Conservation (phyloP, 2,329 filamentous ascomycete genomes). For the Fusarium bulbicola region DNA sequence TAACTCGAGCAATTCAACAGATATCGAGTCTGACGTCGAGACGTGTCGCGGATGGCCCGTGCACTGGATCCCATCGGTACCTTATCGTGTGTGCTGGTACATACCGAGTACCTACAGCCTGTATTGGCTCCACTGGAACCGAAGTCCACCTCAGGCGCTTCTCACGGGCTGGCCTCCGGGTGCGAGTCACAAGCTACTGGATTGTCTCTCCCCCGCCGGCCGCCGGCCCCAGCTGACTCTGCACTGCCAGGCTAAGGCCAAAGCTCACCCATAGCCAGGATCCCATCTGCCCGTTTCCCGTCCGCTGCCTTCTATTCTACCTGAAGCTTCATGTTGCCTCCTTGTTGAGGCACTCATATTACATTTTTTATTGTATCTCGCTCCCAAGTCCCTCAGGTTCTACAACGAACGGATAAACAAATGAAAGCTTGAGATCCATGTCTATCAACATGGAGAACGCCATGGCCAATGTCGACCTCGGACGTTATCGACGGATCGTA, state of each 20-base stretch:
- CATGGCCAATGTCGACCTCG: slow-evolving; percentile 72
- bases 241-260: slow-evolving; percentile 5
- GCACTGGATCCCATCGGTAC: not conserved
- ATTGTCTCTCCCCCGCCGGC: slow-evolving; percentile 10
- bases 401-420: not conserved
- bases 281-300: slow-evolving; percentile 7
- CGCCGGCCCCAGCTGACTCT: slow-evolving; percentile 37
- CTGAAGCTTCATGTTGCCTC: slow-evolving; percentile 21
- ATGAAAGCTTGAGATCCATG: slow-evolving; percentile 24
- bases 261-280: slow-evolving; percentile 6
- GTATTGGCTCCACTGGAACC: slow-evolving; percentile 15
- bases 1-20: slow-evolving; percentile 2
- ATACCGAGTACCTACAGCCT: not conserved
- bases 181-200: slow-evolving; percentile 31
- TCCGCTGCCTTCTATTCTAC: slow-evolving; percentile 10
- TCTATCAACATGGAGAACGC: slow-evolving; percentile 46
- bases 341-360: slow-evolving; percentile 2
- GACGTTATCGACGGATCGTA: slow-evolving; percentile 81
- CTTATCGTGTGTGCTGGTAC: slow-evolving; percentile 10
- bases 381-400: not conserved
- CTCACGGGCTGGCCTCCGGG: not conserved
- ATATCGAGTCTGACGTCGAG: slow-evolving; percentile 7
- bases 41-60: slow-evolving; percentile 22
- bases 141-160: slow-evolving; percentile 9
- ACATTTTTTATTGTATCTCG: not conserved